Percentiles rank a stretch among this genome's conserved stretches.
Evolutionary conservation across 2,329 filamentous ascomycete species (phyloP).

Genomic region (Ceratocystis harringtonii): DNA sequence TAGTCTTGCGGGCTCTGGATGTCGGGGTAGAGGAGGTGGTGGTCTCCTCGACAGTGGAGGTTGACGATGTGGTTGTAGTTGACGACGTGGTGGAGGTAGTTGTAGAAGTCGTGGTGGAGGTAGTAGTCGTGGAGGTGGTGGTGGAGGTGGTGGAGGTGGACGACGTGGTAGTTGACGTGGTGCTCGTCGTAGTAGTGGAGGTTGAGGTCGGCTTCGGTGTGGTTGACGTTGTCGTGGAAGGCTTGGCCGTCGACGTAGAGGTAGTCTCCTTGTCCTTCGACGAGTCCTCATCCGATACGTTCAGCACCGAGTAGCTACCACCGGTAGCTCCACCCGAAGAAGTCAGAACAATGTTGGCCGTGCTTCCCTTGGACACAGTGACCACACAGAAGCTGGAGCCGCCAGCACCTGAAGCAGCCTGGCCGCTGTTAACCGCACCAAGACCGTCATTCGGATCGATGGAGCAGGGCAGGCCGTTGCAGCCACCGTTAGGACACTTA

Average conservation of each 20-base stretch:
- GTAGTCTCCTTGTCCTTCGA: conserved; percentile 16
- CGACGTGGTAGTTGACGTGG: conserved; percentile 17
- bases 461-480: conserved; percentile 59
- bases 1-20: conserved; percentile 15
- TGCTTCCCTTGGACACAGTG: conserved; percentile 51
- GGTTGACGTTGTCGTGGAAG: conserved; percentile 18
- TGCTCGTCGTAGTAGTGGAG: conserved; percentile 21
- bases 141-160: conserved; percentile 12
- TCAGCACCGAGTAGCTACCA: conserved; percentile 12
- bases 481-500: conserved; percentile 49
- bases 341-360: conserved; percentile 52
- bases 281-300: not conserved
- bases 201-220: conserved; percentile 20
- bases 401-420: conserved; percentile 45
- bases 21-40: conserved; percentile 18
- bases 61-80: conserved; percentile 19
- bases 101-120: not conserved
- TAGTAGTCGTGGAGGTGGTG: conserved; percentile 13
- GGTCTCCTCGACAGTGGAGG: conserved; percentile 8
- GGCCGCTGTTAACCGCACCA: conserved; percentile 43
- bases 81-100: conserved; percentile 17
- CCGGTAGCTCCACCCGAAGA: conserved; percentile 31
- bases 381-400: conserved; percentile 61
- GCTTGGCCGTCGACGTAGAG: conserved; percentile 12
- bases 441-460: conserved; percentile 46